These are phyloP conservation scores for Symbiodinium natans DNA, from an alignment of 73 alveolate species.

Conservation along the genomic window DNA sequence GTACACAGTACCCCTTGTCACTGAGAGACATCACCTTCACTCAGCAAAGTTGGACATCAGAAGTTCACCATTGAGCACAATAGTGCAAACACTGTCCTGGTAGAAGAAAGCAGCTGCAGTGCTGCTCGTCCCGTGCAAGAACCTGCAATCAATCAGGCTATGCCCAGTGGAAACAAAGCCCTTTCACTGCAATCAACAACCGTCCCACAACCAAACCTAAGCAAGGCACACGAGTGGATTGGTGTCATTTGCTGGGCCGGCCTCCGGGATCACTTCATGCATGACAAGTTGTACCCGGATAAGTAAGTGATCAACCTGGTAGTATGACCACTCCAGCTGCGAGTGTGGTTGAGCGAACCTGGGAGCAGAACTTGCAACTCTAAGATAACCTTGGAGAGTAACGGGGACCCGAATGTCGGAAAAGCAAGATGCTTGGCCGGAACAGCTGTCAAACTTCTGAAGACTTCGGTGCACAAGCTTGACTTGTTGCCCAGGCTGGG, in stretches of 20 bases:
- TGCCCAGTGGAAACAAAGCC: neutral
- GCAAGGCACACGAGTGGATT: neutral
- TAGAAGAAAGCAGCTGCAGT: conserved; percentile 92
- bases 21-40: conserved; percentile 50
- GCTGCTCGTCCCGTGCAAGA: conserved; percentile 91
- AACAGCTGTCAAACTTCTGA: too few relatives aligned
- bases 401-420: too few relatives aligned
- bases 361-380: neutral
- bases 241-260: neutral
- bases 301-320: neutral
- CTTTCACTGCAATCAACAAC: neutral
- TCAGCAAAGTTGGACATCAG: neutral
- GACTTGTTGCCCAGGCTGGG: too few relatives aligned
- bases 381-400: too few relatives aligned
- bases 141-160: neutral
- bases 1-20: conserved; percentile 52
- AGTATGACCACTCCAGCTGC: conserved; percentile 57
- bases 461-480: too few relatives aligned
- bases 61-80: neutral
- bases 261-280: neutral
- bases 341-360: conserved; percentile 88
- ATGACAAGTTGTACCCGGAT: neutral
- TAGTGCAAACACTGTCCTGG: conserved; percentile 42
- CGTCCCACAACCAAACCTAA: neutral
- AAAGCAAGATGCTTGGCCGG: too few relatives aligned